Percentiles rank a stretch among this genome's conserved stretches.
phyloP scores from a whole-genome alignment of 441 rosid species.

The Metrosideros polymorpha region DNA sequence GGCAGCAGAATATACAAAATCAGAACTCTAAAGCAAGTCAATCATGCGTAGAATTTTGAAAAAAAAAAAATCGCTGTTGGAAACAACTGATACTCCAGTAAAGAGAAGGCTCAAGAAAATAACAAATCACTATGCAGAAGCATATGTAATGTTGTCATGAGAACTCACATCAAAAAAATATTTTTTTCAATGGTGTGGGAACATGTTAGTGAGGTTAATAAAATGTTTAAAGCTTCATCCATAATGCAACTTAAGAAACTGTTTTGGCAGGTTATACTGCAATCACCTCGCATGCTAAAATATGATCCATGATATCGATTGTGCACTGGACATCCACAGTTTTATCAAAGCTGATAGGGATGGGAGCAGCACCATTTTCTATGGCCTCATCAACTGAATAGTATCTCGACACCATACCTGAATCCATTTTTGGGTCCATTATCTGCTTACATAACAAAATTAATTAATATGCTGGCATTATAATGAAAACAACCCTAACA shows the following conservation, averaged over 20 bases:
- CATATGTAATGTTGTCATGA: neutral
- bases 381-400: conserved; percentile 92
- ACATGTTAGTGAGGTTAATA: neutral
- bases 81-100: neutral
- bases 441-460: conserved; percentile 38
- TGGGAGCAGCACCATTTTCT: conserved; percentile 77
- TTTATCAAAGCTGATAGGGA: conserved; percentile 65
- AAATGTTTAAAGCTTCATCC: neutral
- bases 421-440: conserved; percentile 99
- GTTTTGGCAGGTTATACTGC: neutral
- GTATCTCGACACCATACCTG: conserved; percentile 74
- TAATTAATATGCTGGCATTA: neutral
- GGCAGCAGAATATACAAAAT: too few species aligned
- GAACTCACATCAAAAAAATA: neutral
- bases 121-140: neutral
- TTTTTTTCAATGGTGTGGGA: neutral
- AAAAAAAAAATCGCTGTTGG: neutral
- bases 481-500: neutral
- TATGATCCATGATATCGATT: conserved; percentile 94
- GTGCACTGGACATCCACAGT: conserved; percentile 58
- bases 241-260: neutral
- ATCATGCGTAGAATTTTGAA: too few species aligned
- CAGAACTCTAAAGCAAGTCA: too few species aligned
- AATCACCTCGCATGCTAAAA: conserved; percentile 88
- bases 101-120: neutral